Evolutionary conservation across 1,284 basidiomycete genomes (phyloP), one percentile per base, ranked within the genome.

Genomic region (Taiwanofungus camphoratus): DNA sequence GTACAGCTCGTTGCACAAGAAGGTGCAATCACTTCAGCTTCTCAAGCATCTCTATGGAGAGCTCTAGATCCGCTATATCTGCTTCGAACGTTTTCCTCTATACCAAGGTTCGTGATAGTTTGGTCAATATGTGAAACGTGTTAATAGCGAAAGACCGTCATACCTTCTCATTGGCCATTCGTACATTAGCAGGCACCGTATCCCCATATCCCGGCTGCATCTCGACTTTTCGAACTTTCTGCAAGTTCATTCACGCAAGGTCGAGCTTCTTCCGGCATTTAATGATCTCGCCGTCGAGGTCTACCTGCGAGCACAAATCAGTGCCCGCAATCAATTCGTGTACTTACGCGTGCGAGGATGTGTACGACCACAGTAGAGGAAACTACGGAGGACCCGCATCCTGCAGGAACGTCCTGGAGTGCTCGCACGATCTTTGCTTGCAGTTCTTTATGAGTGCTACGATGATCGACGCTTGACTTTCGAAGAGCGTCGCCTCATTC

Each of bases 381-480:
- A 21, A 96, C 77, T 22, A 87, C 77, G 39, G 78, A 72, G 5
- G 85, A 85, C 5, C 90, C 92, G 60, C 92, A 95, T 15, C 93
- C 94, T 4, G 77, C 69, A 0, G 92, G 92, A 36, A 96, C 76
- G 39, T 85, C 79, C 9, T 50, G 41, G 37, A 68, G 59, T 18
- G 60, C 48, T 12, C 62, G 51, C 32, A 79, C 68, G 35, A 81
- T 68, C 19, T 62, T 56, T 41, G 74, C 52, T 85, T 87, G 63
- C 88, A 88, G 9, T 92, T 92, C 66, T 96, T 96, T 52, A 84
- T 88, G 36, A 97, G 70, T 8, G 87, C 76, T 7, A 76, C 65
- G 39, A 94, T 85, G 13, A 92, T 90, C 0, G 77, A 61, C 2
- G 73, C 58, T 57, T 93, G 88, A 1, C 75, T 68, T 50, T 76